These are phyloP conservation scores for Paulownia fortunei DNA, from an alignment of 257 asterid genomes.

Conservation along the genomic window DNA sequence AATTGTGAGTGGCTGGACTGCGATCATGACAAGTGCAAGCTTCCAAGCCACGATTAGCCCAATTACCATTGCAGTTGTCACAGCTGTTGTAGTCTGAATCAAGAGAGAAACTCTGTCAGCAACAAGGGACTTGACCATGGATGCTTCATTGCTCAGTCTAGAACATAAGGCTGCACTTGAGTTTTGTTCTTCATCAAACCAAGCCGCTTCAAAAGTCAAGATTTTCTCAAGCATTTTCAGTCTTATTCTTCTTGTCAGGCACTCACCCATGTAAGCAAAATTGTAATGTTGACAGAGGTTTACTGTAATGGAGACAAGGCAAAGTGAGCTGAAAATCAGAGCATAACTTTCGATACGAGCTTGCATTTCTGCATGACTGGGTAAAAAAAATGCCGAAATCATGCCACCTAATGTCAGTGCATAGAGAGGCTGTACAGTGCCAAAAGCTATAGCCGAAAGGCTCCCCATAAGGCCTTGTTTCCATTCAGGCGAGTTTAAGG, in stretches of 20 bases:
- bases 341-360: slow-evolving; percentile 57
- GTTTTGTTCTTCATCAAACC: slow-evolving; percentile 80
- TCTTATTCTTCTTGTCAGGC: slow-evolving; percentile 63
- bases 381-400: slow-evolving; percentile 70
- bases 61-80: slow-evolving; percentile 62
- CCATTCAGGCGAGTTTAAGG: slow-evolving; percentile 74
- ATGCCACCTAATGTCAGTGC: slow-evolving; percentile 83
- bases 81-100: slow-evolving; percentile 72
- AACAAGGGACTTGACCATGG: slow-evolving; percentile 79
- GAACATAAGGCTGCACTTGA: slow-evolving; percentile 72
- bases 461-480: slow-evolving; percentile 73
- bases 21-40: slow-evolving; percentile 85
- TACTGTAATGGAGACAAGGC: slow-evolving; percentile 55
- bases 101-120: slow-evolving; percentile 73
- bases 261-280: slow-evolving; percentile 84
- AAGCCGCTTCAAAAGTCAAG: slow-evolving; percentile 72
- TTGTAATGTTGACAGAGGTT: slow-evolving; percentile 80
- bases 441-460: slow-evolving; percentile 64
- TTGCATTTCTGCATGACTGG: slow-evolving; percentile 66
- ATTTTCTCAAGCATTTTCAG: slow-evolving; percentile 65
- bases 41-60: slow-evolving; percentile 86
- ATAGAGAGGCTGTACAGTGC: slow-evolving; percentile 81
- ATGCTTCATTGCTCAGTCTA: slow-evolving; percentile 70
- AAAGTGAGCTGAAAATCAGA: slow-evolving; percentile 56
- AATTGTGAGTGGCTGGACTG: slow-evolving; percentile 81